These are phyloP conservation scores for Macaranga tanarius DNA, from an alignment of 441 rosid species.

Conservation along the genomic window DNA sequence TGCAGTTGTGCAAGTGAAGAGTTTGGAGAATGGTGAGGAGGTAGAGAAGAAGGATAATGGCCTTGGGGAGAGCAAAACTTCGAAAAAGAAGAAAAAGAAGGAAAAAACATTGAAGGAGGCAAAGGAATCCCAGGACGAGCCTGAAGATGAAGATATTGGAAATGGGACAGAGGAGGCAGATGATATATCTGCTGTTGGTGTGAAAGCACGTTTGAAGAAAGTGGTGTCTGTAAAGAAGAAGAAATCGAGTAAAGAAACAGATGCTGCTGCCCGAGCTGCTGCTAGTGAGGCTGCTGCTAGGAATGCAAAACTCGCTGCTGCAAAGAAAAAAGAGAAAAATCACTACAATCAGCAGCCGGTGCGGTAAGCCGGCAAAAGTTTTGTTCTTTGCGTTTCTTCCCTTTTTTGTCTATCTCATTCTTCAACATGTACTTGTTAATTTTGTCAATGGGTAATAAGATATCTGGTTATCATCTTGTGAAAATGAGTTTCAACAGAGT, in stretches of 20 bases:
- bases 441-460: constrained; percentile 34
- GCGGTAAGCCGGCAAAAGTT: constrained; percentile 35
- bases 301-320: constrained; percentile 69
- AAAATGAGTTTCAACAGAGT: constrained; percentile 21
- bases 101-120: constrained; percentile 48
- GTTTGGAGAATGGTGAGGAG: constrained; percentile 36
- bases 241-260: constrained; percentile 68
- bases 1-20: constrained; percentile 37
- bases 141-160: constrained; percentile 27
- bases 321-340: constrained; percentile 86
- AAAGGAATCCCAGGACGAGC: constrained; percentile 47
- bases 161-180: constrained; percentile 33
- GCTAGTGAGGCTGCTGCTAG: constrained; percentile 76
- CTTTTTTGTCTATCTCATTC: constrained; percentile 4
- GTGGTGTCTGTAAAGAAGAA: constrained; percentile 60
- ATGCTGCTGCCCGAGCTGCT: constrained; percentile 62
- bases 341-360: constrained; percentile 83
- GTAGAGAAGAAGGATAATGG: constrained; percentile 51
- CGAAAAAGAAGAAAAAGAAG: constrained; percentile 78
- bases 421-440: constrained; percentile 30
- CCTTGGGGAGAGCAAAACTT: constrained; percentile 52
- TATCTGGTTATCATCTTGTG: constrained; percentile 16
- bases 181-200: constrained; percentile 47
- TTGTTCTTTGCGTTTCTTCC: no score
- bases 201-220: constrained; percentile 69